A percentile compares a stretch with the other conserved stretches of the same genome.
Evolutionary conservation across 352 stramenopile species (phyloP).

Genomic region (Lagenidium sp.): DNA sequence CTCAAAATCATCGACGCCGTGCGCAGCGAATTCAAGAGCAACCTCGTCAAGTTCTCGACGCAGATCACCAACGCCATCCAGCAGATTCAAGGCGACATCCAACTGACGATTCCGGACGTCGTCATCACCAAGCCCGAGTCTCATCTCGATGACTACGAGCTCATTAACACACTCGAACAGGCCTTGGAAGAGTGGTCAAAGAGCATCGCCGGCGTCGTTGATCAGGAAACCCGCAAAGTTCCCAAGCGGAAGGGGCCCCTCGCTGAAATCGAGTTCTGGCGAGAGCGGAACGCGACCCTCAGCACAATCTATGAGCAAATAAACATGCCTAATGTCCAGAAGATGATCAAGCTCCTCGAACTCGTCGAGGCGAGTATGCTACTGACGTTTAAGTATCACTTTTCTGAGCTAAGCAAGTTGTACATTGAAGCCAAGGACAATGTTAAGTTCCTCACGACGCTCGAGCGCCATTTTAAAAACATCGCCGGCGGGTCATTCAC

Average conservation of each 20-base stretch:
- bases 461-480: conserved; percentile 96
- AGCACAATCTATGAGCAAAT: conserved; percentile 95
- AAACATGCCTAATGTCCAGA: conserved; percentile 92
- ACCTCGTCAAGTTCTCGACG: conserved; percentile 89
- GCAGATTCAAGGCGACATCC: conserved; percentile 92
- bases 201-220: conserved; percentile 82
- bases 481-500: conserved; percentile 87
- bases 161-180: conserved; percentile 86
- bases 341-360: conserved; percentile 92
- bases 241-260: conserved; percentile 87
- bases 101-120: conserved; percentile 90
- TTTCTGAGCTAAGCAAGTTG: conserved; percentile 91
- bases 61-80: conserved; percentile 91
- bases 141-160: conserved; percentile 78
- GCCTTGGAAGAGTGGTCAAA: conserved; percentile 92
- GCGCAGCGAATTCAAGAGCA: conserved; percentile 86
- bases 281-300: conserved; percentile 89
- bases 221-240: conserved; percentile 84
- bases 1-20: conserved; percentile 78
- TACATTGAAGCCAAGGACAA: conserved; percentile 96
- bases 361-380: conserved; percentile 88
- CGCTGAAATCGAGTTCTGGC: conserved; percentile 96
- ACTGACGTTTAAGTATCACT: conserved; percentile 92
- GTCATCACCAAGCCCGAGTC: conserved; percentile 83
- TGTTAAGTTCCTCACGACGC: conserved; percentile 94